Conservation (phyloP, 805 yeast species). For the Candida takata region DNA sequence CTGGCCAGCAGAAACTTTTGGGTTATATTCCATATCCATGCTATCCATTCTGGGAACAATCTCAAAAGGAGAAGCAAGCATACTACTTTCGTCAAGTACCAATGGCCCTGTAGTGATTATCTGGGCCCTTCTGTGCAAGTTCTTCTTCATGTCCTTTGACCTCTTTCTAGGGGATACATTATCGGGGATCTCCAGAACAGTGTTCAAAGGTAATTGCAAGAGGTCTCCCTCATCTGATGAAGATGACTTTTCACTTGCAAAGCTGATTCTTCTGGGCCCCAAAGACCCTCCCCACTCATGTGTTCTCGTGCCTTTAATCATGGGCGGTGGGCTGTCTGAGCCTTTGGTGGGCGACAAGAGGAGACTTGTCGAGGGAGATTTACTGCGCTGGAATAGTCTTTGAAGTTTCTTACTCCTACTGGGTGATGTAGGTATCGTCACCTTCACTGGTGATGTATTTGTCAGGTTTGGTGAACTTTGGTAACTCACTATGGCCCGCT, state of each 20-base stretch:
- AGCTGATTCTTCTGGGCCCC: slow-evolving; percentile 1
- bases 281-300: slow-evolving; percentile 39
- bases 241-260: slow-evolving; percentile 1
- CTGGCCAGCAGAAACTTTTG: too few species aligned
- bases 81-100: too few species aligned
- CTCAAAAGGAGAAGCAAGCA: too few species aligned
- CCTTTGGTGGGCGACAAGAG: slow-evolving; percentile 2
- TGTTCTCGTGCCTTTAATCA: slow-evolving; percentile 40
- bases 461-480: background rate
- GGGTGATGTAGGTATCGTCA: slow-evolving; percentile 7
- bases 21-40: too few species aligned
- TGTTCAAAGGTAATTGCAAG: slow-evolving; percentile 14
- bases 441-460: slow-evolving; percentile 7
- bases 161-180: slow-evolving; percentile 1
- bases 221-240: slow-evolving; percentile 5
- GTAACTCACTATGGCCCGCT: background rate
- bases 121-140: slow-evolving; percentile 20
- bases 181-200: slow-evolving; percentile 18
- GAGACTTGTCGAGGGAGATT: slow-evolving; percentile 13
- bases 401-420: slow-evolving; percentile 17
- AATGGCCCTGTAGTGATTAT: slow-evolving; percentile 19
- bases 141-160: slow-evolving; percentile 10
- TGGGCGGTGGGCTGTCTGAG: slow-evolving; percentile 20
- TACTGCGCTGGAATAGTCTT: slow-evolving; percentile 20
- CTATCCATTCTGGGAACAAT: too few species aligned